Evolutionary conservation across 2,329 filamentous ascomycete genomes (phyloP).

Genomic region (Lachnellula arida): DNA sequence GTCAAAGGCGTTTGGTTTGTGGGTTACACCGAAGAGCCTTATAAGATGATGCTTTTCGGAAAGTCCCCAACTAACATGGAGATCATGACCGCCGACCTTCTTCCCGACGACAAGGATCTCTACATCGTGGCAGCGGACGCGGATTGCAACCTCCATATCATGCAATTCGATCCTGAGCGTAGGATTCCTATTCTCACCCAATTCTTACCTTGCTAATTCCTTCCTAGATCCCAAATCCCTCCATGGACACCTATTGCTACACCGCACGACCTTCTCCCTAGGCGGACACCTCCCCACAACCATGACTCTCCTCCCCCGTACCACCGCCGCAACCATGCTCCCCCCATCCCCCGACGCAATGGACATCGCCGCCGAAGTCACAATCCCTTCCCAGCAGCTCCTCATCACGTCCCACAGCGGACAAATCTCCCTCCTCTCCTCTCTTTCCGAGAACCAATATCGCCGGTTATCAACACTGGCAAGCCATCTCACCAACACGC

Average conservation of each 20-base stretch:
- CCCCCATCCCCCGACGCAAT: conserved; percentile 38
- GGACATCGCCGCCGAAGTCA: conserved; percentile 26
- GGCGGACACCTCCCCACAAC: conserved; percentile 71
- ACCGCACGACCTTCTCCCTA: conserved; percentile 81
- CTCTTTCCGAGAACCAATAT: conserved; percentile 75
- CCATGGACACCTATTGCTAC: conserved; percentile 80
- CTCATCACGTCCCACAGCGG: conserved; percentile 74
- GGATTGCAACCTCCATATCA: conserved; percentile 78
- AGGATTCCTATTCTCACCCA: conserved; percentile 36
- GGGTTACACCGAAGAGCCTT: conserved; percentile 94
- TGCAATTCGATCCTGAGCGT: conserved; percentile 96
- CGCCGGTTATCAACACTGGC: conserved; percentile 77
- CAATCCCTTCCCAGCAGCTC: conserved; percentile 42
- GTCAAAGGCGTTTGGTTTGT: conserved; percentile 95
- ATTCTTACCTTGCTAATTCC: conserved; percentile 1
- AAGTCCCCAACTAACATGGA: conserved; percentile 78
- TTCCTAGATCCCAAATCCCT: conserved; percentile 81
- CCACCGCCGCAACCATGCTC: conserved; percentile 44
- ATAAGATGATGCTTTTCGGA: conserved; percentile 88
- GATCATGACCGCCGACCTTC: conserved; percentile 76
- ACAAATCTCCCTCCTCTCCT: conserved; percentile 68
- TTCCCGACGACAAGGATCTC: conserved; percentile 79
- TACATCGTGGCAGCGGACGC: conserved; percentile 80
- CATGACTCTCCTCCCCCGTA: conserved; percentile 71
- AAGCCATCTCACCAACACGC: conserved; percentile 69